A percentile compares a stretch with the other conserved stretches of the same genome.
phyloP scores from a whole-genome alignment of 495 filamentous ascomycete genomes.

The Parathielavia hyrcaniae region DNA sequence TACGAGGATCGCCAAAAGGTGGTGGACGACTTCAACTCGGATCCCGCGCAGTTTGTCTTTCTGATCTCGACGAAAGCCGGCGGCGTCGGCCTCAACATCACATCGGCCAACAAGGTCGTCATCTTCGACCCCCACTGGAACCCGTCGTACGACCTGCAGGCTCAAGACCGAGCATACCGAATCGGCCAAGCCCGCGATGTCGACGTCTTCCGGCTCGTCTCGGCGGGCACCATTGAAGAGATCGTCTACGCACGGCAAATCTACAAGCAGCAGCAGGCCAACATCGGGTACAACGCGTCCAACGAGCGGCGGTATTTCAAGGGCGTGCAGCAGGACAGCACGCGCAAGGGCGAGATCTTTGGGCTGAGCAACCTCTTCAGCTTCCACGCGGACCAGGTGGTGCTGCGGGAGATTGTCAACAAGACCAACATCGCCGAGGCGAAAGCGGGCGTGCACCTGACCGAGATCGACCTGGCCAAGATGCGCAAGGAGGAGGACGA shows the following conservation, averaged over 20 bases:
- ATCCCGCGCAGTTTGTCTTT: slow-evolving; percentile 86
- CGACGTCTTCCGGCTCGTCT: slow-evolving; percentile 93
- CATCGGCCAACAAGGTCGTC: slow-evolving; percentile 95
- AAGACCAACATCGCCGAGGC: slow-evolving; percentile 96
- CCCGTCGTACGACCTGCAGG: slow-evolving; percentile 85
- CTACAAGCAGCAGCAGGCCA: slow-evolving; percentile 98
- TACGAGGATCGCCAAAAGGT: slow-evolving; percentile 75
- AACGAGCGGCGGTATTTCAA: slow-evolving; percentile 92
- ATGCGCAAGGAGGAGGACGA: slow-evolving; percentile 51
- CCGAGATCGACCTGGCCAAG: slow-evolving; percentile 63
- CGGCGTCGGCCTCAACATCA: slow-evolving; percentile 86
- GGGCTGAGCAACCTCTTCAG: slow-evolving; percentile 82
- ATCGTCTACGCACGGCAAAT: slow-evolving; percentile 96
- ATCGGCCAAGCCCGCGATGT: slow-evolving; percentile 92
- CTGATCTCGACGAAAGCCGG: slow-evolving; percentile 91
- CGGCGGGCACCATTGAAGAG: slow-evolving; percentile 90
- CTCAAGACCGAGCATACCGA: slow-evolving; percentile 92
- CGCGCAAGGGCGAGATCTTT: slow-evolving; percentile 85
- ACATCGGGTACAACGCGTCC: slow-evolving; percentile 91
- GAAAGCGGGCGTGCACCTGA: slow-evolving; percentile 72
- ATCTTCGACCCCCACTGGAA: slow-evolving; percentile 99
- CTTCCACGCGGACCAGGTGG: slow-evolving; percentile 70
- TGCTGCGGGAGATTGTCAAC: slow-evolving; percentile 89
- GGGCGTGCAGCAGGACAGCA: slow-evolving; percentile 78
- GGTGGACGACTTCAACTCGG: slow-evolving; percentile 89